Evolutionary conservation across 352 stramenopile species (phyloP).

Genomic region (Pythium phragmiticola): DNA sequence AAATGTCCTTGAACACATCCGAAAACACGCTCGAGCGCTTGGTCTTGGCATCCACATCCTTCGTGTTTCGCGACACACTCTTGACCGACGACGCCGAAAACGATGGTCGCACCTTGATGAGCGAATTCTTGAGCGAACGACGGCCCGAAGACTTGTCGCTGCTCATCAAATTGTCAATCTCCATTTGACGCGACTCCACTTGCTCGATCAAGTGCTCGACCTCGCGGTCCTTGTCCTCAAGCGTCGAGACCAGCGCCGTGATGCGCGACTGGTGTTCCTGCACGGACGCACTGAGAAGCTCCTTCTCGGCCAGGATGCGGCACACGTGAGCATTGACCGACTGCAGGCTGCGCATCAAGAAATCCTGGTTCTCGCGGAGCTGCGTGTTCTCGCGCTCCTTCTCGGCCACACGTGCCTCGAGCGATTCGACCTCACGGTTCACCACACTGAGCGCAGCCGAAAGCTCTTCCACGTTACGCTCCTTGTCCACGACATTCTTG

Average conservation of each 20-base stretch:
- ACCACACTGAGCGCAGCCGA: slow-evolving; percentile 58
- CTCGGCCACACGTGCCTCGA: slow-evolving; percentile 51
- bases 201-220: slow-evolving; percentile 65
- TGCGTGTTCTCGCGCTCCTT: slow-evolving; percentile 57
- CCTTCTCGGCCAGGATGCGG: slow-evolving; percentile 59
- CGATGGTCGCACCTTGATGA: slow-evolving; percentile 27
- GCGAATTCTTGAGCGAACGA: slow-evolving; percentile 23
- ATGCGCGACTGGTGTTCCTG: slow-evolving; percentile 65
- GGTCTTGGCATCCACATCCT: background rate
- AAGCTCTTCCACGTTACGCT: slow-evolving; percentile 64
- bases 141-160: slow-evolving; percentile 23
- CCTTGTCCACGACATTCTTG: slow-evolving; percentile 66
- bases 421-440: slow-evolving; percentile 62
- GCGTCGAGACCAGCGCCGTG: slow-evolving; percentile 46
- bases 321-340: slow-evolving; percentile 52
- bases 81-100: slow-evolving; percentile 19
- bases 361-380: slow-evolving; percentile 55
- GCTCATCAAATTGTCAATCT: slow-evolving; percentile 48
- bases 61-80: slow-evolving; percentile 1
- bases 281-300: slow-evolving; percentile 41
- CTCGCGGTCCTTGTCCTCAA: slow-evolving; percentile 69
- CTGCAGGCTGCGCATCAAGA: slow-evolving; percentile 44
- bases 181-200: slow-evolving; percentile 45
- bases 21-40: background rate
- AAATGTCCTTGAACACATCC: slow-evolving; percentile 30